Base-by-base conservation (phyloP, 495 filamentous ascomycete species). In the Durotheca rogersii region DNA sequence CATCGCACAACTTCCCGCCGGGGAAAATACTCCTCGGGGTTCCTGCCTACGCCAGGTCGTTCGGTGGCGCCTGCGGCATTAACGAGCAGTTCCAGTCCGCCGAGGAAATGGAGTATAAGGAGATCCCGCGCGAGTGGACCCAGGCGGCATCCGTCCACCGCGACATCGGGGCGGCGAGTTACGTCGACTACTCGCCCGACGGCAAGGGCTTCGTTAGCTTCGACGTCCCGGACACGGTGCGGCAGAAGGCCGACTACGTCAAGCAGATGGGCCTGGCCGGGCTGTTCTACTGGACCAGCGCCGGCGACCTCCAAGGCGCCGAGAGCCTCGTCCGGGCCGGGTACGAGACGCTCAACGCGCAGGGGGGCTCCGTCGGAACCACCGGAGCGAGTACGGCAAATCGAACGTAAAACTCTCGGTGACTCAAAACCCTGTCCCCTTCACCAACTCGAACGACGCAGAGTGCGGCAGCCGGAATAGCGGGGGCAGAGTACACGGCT, bases 261-360 rank as follows among this genome's bases (percentile, higher is more conserved):
- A 84, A 74, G 34, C 69, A 78, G 41, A 74, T 75, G 46, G 75
- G 79, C 7, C 74, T 93, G 1, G 88, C 82, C 2, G 88, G 88
- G 0, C 58, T 93, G 46, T 93, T 93, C 65, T 93, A 88, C 66
- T 93, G 88, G 88, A 87, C 87, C 40, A 87, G 87, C 3, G 83
- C 80, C 11, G 85, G 80, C 1, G 88, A 93, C 68, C 71, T 73
- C 38, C 74, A 41, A 19, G 69, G 78, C 11, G 62, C 72, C 9
- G 67, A 81, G 47, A 89, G 86, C 65, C 57, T 92, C 51, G 75
- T 90, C 27, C 73, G 80, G 38, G 77, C 83, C 11, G 83, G 84
- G 15, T 84, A 80, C 60, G 81, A 78, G 39, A 78, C 73, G 2
- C 64, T 86, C 30, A 81, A 84, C 15, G 37, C 14, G 18, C 19